A percentile compares a stretch with the other conserved stretches of the same genome.
Conservation (phyloP, 164 flowering plant genomes). For the Dillenia turbinata region DNA sequence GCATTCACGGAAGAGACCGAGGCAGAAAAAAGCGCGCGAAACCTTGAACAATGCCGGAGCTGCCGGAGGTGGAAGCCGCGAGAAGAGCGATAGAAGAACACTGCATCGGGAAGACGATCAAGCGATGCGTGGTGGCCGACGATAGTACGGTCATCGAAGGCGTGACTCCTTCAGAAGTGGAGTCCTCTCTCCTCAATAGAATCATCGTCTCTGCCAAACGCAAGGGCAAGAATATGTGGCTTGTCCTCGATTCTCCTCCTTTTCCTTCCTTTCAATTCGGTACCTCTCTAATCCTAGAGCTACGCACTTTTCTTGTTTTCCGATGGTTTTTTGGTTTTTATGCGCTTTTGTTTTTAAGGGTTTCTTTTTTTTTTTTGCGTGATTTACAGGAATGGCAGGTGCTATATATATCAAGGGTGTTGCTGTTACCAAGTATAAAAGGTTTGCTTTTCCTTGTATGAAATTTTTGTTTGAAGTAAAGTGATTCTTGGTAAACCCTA, state of each 20-base stretch:
- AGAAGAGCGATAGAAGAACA: constrained; percentile 70
- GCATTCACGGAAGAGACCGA: too few species aligned
- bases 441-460: constrained; percentile 31
- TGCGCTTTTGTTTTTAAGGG: neutral
- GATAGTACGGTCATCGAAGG: constrained; percentile 87
- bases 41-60: constrained; percentile 75
- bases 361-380: neutral
- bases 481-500: neutral
- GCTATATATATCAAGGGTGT: constrained; percentile 93
- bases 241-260: constrained; percentile 84
- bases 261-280: constrained; percentile 97
- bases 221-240: constrained; percentile 97
- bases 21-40: constrained; percentile 13
- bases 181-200: constrained; percentile 63
- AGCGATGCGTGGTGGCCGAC: constrained; percentile 51
- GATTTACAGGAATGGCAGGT: constrained; percentile 81
- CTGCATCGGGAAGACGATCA: constrained; percentile 72
- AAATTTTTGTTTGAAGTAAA: neutral
- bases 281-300: constrained; percentile 13
- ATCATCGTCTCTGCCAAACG: constrained; percentile 74
- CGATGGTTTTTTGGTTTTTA: constrained; percentile 6
- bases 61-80: constrained; percentile 98
- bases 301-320: neutral
- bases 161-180: constrained; percentile 63
- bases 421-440: constrained; percentile 72